phyloP scores from a whole-genome alignment of 1,284 basidiomycete species.

The Microbotryomycetes sp. region DNA sequence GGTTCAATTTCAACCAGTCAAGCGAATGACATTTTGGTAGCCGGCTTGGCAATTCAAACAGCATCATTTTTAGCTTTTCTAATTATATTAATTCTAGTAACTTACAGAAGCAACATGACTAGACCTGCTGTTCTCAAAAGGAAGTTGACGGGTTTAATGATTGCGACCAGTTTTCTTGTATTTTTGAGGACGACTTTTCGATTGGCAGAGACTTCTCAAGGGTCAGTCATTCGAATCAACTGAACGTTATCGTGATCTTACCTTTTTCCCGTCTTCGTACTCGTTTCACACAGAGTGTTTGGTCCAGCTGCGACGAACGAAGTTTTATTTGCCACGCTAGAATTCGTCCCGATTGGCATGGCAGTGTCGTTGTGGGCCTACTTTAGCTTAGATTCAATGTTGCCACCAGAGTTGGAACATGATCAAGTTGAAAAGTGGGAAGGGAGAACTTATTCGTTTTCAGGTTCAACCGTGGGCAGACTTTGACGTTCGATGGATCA shows the following conservation, averaged over 20 bases:
- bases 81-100: slow-evolving; percentile 35
- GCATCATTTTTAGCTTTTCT: slow-evolving; percentile 43
- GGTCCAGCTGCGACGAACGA: slow-evolving; percentile 41
- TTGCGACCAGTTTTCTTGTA: slow-evolving; percentile 38
- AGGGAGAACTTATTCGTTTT: not conserved
- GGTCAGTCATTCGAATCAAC: slow-evolving; percentile 25
- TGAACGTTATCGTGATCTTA: not conserved
- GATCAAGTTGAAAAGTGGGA: slow-evolving; percentile 1
- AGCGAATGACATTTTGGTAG: slow-evolving; percentile 45
- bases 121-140: slow-evolving; percentile 22
- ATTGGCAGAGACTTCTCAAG: slow-evolving; percentile 46
- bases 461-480: not conserved
- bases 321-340: slow-evolving; percentile 43
- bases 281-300: slow-evolving; percentile 41
- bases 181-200: slow-evolving; percentile 45
- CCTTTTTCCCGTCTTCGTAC: not conserved
- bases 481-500: not conserved
- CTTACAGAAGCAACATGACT: slow-evolving; percentile 7
- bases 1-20: slow-evolving; percentile 36
- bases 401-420: slow-evolving; percentile 20
- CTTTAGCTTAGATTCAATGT: slow-evolving; percentile 18
- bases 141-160: slow-evolving; percentile 38
- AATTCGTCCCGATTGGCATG: slow-evolving; percentile 44
- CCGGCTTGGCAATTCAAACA: slow-evolving; percentile 44
- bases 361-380: slow-evolving; percentile 40